Evolutionary conservation across 345 rosid genomes (phyloP).

Genomic region (Diplotaxis tenuifolia): DNA sequence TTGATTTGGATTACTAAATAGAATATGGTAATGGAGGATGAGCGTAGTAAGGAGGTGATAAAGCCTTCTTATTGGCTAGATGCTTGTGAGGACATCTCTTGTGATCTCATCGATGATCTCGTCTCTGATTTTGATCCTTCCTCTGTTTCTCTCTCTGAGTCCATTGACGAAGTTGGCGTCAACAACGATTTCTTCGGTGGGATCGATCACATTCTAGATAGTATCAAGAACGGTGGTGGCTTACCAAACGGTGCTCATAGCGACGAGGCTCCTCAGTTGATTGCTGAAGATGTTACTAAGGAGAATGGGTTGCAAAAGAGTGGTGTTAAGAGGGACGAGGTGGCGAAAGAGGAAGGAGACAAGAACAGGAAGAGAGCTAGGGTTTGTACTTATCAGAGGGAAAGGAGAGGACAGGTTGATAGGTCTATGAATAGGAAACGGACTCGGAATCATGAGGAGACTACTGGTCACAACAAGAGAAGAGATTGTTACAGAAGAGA

Average conservation of each 20-base stretch:
- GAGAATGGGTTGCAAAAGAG: constrained; percentile 39
- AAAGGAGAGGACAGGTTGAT: constrained; percentile 45
- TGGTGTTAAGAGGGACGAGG: constrained; percentile 31
- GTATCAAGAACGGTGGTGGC: constrained; percentile 73
- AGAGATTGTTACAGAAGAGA: constrained; percentile 63
- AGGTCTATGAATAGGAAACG: constrained; percentile 57
- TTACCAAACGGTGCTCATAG: constrained; percentile 34
- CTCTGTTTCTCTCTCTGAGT: constrained; percentile 46
- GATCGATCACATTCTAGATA: constrained; percentile 84
- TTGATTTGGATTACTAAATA: no score
- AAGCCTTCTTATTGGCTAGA: constrained; percentile 90
- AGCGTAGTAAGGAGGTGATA: constrained; percentile 34
- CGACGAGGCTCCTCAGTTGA: constrained; percentile 17
- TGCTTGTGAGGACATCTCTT: constrained; percentile 79
- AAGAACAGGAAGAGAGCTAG: constrained; percentile 53
- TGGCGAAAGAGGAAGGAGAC: constrained; percentile 43
- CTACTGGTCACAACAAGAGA: constrained; percentile 47
- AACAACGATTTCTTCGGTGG: constrained; percentile 85
- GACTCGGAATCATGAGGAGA: constrained; percentile 56
- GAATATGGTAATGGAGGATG: constrained; percentile 49
- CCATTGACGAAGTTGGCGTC: constrained; percentile 39
- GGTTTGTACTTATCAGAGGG: constrained; percentile 39
- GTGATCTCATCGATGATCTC: constrained; percentile 66
- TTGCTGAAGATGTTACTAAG: constrained; percentile 20
- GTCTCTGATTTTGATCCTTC: constrained; percentile 56